A percentile compares a stretch with the other conserved stretches of the same genome.
Conservation (phyloP, 176 grass and related monocot genomes). For the Oryza brachyantha region DNA sequence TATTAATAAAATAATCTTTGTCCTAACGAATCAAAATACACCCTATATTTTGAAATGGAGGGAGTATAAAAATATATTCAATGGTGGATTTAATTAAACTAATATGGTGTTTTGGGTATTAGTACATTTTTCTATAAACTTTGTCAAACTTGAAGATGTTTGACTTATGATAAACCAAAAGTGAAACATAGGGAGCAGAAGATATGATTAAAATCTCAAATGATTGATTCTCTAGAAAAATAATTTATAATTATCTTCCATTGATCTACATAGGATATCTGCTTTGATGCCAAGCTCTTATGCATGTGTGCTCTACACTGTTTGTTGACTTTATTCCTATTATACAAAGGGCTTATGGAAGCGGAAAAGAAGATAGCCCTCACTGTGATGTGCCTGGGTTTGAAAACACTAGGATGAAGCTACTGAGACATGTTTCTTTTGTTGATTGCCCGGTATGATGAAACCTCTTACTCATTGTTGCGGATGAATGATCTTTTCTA, state of each 20-base stretch:
- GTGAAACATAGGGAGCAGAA: too few species aligned
- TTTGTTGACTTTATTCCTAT: constrained; percentile 24
- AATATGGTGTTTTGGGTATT: too few species aligned
- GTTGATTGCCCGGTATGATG: constrained; percentile 89
- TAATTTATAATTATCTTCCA: neutral
- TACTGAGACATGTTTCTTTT: constrained; percentile 93
- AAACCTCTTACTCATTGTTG: neutral
- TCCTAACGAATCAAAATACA: too few species aligned
- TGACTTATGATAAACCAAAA: too few species aligned
- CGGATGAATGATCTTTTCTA: neutral
- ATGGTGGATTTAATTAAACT: too few species aligned
- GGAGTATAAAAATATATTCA: too few species aligned
- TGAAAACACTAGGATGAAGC: constrained; percentile 94
- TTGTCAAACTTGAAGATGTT: too few species aligned
- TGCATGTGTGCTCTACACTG: neutral
- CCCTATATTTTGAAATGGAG: too few species aligned
- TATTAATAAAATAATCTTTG: too few species aligned
- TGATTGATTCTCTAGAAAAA: neutral
- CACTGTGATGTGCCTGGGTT: constrained; percentile 84
- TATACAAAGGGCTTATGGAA: constrained; percentile 80
- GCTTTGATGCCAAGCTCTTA: neutral
- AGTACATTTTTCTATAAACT: too few species aligned
- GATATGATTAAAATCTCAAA: neutral
- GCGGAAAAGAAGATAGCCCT: constrained; percentile 94
- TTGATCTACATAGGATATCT: neutral